Evolutionary conservation across 768 basidiomycete genomes (phyloP).

Genomic region (Trametes coccinea): DNA sequence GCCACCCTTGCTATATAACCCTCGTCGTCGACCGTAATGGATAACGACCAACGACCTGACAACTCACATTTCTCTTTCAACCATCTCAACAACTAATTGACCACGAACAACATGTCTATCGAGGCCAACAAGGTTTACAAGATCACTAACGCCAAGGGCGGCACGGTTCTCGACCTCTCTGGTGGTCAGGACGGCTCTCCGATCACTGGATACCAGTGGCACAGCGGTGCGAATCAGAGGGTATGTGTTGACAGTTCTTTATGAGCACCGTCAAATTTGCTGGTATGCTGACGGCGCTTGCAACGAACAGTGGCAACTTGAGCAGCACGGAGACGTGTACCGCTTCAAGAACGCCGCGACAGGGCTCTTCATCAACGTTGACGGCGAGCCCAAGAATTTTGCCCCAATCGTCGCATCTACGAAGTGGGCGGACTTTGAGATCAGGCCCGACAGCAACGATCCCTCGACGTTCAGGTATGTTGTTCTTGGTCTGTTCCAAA

Average conservation of each 20-base stretch:
- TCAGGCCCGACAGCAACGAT: conserved; percentile 47
- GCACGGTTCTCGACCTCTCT: conserved; percentile 57
- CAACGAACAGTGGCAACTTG: conserved; percentile 48
- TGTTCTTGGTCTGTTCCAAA: neutral
- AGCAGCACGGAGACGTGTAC: conserved; percentile 36
- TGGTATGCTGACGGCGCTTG: too few relatives aligned
- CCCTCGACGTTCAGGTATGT: conserved; percentile 44
- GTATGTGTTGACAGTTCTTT: too few relatives aligned
- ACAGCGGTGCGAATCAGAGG: conserved; percentile 50
- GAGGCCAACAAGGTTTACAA: conserved; percentile 42
- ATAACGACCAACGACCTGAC: neutral
- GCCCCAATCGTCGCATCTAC: conserved; percentile 39
- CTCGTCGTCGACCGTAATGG: neutral
- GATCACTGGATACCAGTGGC: conserved; percentile 49
- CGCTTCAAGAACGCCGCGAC: conserved; percentile 44
- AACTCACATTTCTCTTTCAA: neutral
- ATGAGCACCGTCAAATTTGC: too few relatives aligned
- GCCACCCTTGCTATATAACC: neutral
- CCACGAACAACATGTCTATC: conserved; percentile 27
- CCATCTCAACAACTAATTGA: too few relatives aligned
- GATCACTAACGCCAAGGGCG: conserved; percentile 52
- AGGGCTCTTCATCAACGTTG: conserved; percentile 43
- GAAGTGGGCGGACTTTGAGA: conserved; percentile 47
- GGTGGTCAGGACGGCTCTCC: conserved; percentile 46
- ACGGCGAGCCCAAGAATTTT: conserved; percentile 31